These are phyloP conservation scores for Chalciporus piperatus DNA, from an alignment of 768 basidiomycete species.

Conservation along the genomic window DNA sequence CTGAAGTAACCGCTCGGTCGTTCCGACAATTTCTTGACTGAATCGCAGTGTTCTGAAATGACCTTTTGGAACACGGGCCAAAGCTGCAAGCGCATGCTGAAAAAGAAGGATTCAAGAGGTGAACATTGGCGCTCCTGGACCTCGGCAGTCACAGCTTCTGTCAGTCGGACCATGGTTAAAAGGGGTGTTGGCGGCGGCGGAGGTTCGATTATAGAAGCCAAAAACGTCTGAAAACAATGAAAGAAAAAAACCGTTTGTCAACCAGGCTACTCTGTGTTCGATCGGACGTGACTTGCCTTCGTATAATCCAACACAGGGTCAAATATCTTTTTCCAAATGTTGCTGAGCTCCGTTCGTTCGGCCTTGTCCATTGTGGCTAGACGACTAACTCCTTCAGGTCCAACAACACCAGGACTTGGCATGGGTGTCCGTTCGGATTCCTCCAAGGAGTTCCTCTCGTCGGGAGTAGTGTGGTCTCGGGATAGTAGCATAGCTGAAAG, in stretches of 20 bases:
- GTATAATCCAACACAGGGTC: slow-evolving; percentile 89
- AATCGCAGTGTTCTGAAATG: slow-evolving; percentile 81
- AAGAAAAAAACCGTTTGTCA: background rate
- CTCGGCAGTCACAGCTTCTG: slow-evolving; percentile 74
- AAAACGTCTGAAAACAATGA: slow-evolving; percentile 52
- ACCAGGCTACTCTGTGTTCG: background rate
- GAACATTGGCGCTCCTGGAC: slow-evolving; percentile 75
- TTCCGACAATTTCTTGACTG: slow-evolving; percentile 80
- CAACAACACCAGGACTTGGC: slow-evolving; percentile 27
- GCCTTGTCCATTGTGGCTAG: slow-evolving; percentile 46
- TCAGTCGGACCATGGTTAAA: slow-evolving; percentile 87
- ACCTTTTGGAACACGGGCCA: slow-evolving; percentile 94
- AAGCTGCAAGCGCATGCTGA: slow-evolving; percentile 77
- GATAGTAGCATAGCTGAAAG: slow-evolving; percentile 40
- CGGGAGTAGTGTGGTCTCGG: slow-evolving; percentile 37
- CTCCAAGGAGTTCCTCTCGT: slow-evolving; percentile 40
- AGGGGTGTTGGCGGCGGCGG: slow-evolving; percentile 73
- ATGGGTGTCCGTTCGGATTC: slow-evolving; percentile 48
- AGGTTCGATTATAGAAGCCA: slow-evolving; percentile 66
- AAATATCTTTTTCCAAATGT: slow-evolving; percentile 88
- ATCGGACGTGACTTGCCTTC: slow-evolving; percentile 46
- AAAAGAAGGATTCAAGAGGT: slow-evolving; percentile 80
- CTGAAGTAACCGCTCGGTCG: slow-evolving; percentile 63
- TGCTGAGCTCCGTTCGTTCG: slow-evolving; percentile 56
- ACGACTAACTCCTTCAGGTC: slow-evolving; percentile 25